phyloP scores from a whole-genome alignment of 768 basidiomycete species.

The Tricholoma hemisulphureum region DNA sequence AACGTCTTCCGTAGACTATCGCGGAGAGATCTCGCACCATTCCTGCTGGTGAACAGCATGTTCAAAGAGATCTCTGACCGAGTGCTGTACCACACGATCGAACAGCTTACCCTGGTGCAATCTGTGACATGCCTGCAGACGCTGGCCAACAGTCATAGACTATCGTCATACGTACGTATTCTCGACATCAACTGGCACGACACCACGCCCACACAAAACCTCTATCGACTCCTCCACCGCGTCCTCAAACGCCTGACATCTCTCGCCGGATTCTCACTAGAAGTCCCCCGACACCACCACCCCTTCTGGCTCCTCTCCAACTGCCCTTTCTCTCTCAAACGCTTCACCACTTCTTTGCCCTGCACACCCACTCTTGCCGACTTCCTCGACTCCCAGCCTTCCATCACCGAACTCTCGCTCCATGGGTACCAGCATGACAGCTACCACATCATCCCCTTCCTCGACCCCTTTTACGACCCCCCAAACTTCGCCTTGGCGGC shows the following conservation, averaged over 20 bases:
- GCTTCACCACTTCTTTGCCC: conserved; percentile 56
- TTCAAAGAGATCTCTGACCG: conserved; percentile 29
- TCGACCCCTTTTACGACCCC: conserved; percentile 14
- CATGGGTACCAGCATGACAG: conserved; percentile 46
- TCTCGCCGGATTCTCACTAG: conserved; percentile 47
- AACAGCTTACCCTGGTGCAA: conserved; percentile 26
- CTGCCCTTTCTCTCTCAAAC: conserved; percentile 43
- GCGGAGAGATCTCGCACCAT: conserved; percentile 18
- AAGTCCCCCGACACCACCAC: conserved; percentile 42
- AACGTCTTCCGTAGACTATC: conserved; percentile 23
- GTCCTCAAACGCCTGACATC: conserved; percentile 38
- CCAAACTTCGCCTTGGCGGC: conserved; percentile 35
- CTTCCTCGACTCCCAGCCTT: conserved; percentile 51
- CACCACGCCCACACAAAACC: conserved; percentile 41
- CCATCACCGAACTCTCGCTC: conserved; percentile 52
- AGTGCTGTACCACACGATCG: conserved; percentile 34
- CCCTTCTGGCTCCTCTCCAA: conserved; percentile 50
- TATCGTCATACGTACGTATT: conserved; percentile 41
- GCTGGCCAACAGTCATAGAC: conserved; percentile 36
- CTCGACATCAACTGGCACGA: conserved; percentile 45
- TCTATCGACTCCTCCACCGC: conserved; percentile 49
- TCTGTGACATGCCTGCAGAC: conserved; percentile 39
- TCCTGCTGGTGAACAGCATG: conserved; percentile 24
- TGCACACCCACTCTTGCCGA: conserved; percentile 45
- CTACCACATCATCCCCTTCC: conserved; percentile 20